Conservation (phyloP, 768 basidiomycete species). For the Hygrocybe punicea region DNA sequence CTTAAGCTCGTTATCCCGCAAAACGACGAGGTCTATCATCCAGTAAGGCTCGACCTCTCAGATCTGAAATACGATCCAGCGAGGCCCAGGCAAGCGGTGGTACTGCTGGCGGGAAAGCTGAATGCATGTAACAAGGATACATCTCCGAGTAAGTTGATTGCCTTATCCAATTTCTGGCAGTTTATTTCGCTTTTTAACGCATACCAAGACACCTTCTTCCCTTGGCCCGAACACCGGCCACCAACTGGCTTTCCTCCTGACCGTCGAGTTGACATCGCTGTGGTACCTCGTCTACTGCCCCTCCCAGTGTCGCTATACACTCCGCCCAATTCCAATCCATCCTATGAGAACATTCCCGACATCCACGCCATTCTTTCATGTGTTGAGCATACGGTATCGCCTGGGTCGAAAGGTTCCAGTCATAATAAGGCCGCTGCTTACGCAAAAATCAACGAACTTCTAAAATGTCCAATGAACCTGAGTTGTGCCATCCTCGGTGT, state of each 20-base stretch:
- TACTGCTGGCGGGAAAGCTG: background rate
- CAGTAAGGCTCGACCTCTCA: background rate
- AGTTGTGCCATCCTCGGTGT: background rate
- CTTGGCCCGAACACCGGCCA: background rate
- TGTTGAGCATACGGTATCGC: constrained; percentile 4
- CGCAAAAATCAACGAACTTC: constrained; percentile 1
- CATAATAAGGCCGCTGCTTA: constrained; percentile 6
- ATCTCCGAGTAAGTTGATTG: background rate
- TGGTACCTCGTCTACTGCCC: background rate
- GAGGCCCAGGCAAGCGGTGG: background rate
- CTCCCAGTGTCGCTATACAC: background rate
- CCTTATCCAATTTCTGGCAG: background rate
- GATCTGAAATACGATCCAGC: background rate
- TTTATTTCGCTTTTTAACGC: background rate
- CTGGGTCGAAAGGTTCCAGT: background rate
- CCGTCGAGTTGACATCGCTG: constrained; percentile 3
- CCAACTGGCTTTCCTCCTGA: background rate
- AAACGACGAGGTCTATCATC: background rate
- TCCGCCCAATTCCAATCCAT: background rate
- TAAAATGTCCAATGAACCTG: constrained; percentile 4
- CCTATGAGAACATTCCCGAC: background rate
- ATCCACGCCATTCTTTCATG: background rate
- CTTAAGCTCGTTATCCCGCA: background rate
- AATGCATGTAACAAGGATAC: background rate
- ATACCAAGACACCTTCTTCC: background rate